Evolutionary conservation across 75 land plant species (phyloP).

Genomic region (Picea sitchensis): DNA sequence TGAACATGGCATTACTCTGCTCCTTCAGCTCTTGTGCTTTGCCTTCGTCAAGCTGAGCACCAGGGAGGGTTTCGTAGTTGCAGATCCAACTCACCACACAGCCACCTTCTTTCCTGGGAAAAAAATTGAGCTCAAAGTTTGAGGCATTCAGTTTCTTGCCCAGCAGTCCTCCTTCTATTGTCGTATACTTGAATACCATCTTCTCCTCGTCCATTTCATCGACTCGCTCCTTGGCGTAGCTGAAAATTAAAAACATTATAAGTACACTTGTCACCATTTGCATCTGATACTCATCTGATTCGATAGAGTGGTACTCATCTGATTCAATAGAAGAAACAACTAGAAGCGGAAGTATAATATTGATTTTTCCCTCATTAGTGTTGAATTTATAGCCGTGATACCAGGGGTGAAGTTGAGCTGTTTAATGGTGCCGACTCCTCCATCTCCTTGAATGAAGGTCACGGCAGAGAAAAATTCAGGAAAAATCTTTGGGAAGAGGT

Average conservation of each 20-base stretch:
- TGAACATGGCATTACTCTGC: constrained; percentile 4
- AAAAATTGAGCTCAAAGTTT: constrained; percentile 21
- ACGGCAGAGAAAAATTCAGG: constrained; percentile 14
- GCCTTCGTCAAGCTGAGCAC: constrained; percentile 11
- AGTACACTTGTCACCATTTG: too few relatives aligned
- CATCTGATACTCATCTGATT: too few relatives aligned
- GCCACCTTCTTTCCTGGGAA: constrained; percentile 13
- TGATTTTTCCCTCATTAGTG: too few relatives aligned
- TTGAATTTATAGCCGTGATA: background rate
- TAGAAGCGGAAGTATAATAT: too few relatives aligned
- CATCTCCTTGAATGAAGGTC: constrained; percentile 26
- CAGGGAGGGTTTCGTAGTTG: constrained; percentile 11
- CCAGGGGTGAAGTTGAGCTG: constrained; percentile 10
- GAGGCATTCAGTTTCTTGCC: constrained; percentile 3
- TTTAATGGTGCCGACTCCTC: constrained; percentile 33
- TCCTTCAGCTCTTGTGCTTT: constrained; percentile 22
- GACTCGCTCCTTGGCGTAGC: constrained; percentile 14
- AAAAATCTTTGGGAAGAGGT: constrained; percentile 23
- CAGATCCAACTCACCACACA: constrained; percentile 11
- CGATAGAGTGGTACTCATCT: too few relatives aligned
- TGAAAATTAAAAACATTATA: background rate
- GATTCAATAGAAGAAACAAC: too few relatives aligned
- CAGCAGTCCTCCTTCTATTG: constrained; percentile 29
- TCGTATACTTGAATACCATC: constrained; percentile 13
- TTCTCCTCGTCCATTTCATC: constrained; percentile 24